Percentiles rank a stretch among this genome's conserved stretches.
Conservation (phyloP, 805 yeast species). For the Wickerhamomyces canadensis region DNA sequence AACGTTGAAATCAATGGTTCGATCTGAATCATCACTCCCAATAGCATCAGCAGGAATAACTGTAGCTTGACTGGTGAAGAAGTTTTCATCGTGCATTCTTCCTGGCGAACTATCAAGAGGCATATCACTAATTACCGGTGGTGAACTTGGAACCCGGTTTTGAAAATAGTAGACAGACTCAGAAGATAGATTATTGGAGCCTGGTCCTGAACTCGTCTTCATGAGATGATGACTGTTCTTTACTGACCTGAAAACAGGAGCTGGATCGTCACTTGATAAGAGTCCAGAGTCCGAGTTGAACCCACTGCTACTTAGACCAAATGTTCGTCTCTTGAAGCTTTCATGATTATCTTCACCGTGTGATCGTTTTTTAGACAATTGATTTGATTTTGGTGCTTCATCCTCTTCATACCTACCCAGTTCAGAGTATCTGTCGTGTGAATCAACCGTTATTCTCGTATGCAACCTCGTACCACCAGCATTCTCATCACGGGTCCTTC, state of each 20-base stretch:
- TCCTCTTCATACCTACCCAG: too few species aligned
- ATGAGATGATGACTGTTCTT: constrained; percentile 1
- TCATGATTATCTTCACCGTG: constrained; percentile 12
- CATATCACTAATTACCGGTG: constrained; percentile 10
- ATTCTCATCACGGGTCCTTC: constrained; percentile 35
- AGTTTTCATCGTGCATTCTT: neutral
- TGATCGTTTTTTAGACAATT: constrained; percentile 13
- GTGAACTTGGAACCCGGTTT: constrained; percentile 19
- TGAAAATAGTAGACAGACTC: constrained; percentile 20
- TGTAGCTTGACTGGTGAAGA: constrained; percentile 21
- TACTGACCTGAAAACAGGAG: neutral
- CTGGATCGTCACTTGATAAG: constrained; percentile 17
- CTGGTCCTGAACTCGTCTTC: constrained; percentile 15
- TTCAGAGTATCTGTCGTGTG: too few species aligned
- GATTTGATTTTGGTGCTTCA: neutral
- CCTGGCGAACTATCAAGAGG: constrained; percentile 16
- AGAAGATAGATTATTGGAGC: constrained; percentile 17
- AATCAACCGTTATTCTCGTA: constrained; percentile 30
- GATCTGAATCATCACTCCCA: constrained; percentile 13
- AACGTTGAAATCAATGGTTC: constrained; percentile 21
- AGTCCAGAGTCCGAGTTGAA: constrained; percentile 14
- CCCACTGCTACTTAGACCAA: constrained; percentile 5
- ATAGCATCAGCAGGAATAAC: constrained; percentile 6
- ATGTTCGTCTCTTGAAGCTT: constrained; percentile 10
- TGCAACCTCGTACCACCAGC: constrained; percentile 40